Conservation (phyloP, 2,329 filamentous ascomycete genomes). For the Neofusicoccum kwambonambiense region DNA sequence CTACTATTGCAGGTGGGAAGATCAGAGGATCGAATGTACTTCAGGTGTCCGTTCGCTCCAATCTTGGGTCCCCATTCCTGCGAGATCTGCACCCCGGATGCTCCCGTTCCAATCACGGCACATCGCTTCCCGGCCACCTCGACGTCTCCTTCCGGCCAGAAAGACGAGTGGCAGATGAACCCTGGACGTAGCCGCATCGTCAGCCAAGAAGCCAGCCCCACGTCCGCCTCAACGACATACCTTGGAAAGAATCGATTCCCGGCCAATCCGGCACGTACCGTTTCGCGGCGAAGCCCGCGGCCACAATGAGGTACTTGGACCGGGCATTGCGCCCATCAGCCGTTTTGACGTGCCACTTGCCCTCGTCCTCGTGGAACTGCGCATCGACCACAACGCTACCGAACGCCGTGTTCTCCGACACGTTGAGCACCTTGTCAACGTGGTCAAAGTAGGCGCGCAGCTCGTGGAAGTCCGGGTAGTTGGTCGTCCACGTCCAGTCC, state of each 20-base stretch:
- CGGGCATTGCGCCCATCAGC: slow-evolving; percentile 52
- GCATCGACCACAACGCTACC: slow-evolving; percentile 55
- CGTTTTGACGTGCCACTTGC: slow-evolving; percentile 53
- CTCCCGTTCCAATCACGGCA: slow-evolving; percentile 65
- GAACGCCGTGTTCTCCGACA: slow-evolving; percentile 59
- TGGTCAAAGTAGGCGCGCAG: slow-evolving; percentile 60
- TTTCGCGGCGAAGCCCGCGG: slow-evolving; percentile 59
- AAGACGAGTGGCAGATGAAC: slow-evolving; percentile 56
- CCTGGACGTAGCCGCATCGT: neutral
- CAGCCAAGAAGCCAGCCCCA: neutral
- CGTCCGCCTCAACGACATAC: slow-evolving; percentile 33
- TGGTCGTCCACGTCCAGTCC: slow-evolving; percentile 55
- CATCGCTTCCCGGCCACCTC: slow-evolving; percentile 59
- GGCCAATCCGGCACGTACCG: slow-evolving; percentile 60
- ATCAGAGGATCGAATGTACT: neutral
- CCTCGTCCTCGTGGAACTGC: slow-evolving; percentile 48
- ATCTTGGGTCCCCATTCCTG: slow-evolving; percentile 53
- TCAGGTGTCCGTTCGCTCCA: neutral
- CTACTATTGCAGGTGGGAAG: slow-evolving; percentile 31
- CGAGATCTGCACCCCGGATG: slow-evolving; percentile 62
- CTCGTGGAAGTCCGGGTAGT: slow-evolving; percentile 54
- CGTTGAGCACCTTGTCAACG: slow-evolving; percentile 53
- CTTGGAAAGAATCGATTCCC: slow-evolving; percentile 60
- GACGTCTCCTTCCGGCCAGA: slow-evolving; percentile 57
- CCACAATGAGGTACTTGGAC: slow-evolving; percentile 53